Conservation (phyloP, 192 early-diverging fungal genomes). For the Coemansia sp. region DNA sequence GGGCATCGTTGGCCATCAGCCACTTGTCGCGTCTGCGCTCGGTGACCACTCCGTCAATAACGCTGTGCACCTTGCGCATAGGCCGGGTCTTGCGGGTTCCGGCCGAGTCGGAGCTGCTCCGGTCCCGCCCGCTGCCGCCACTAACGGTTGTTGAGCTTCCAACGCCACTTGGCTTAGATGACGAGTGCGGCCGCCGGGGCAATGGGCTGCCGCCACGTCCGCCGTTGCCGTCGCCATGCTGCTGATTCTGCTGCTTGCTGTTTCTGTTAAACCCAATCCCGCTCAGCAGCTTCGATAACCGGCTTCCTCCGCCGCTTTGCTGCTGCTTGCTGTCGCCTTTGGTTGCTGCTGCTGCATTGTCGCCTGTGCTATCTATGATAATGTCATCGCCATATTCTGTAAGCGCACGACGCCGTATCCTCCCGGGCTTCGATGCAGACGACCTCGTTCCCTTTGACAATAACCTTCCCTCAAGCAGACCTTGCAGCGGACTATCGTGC, state of each 20-base stretch:
- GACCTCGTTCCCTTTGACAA: background rate
- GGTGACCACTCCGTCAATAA: conserved; percentile 11
- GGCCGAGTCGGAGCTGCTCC: conserved; percentile 28
- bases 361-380: background rate
- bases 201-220: background rate
- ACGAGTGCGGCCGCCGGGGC: background rate
- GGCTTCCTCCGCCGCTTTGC: conserved; percentile 4
- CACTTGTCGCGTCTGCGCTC: conserved; percentile 5
- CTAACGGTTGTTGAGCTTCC: background rate
- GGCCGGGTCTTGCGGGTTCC: background rate
- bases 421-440: conserved; percentile 13
- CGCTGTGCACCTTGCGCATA: conserved; percentile 31
- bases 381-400: conserved; percentile 8
- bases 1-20: background rate
- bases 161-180: conserved; percentile 7
- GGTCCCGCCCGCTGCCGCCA: conserved; percentile 15
- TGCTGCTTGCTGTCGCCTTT: background rate
- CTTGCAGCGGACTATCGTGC: conserved; percentile 6
- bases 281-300: conserved; percentile 20
- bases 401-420: conserved; percentile 39
- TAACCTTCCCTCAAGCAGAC: background rate
- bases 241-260: background rate
- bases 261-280: conserved; percentile 21
- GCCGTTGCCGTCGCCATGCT: background rate
- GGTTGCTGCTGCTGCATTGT: background rate